Conservation (phyloP, 805 yeast genomes). For the Pichia deserticola region DNA sequence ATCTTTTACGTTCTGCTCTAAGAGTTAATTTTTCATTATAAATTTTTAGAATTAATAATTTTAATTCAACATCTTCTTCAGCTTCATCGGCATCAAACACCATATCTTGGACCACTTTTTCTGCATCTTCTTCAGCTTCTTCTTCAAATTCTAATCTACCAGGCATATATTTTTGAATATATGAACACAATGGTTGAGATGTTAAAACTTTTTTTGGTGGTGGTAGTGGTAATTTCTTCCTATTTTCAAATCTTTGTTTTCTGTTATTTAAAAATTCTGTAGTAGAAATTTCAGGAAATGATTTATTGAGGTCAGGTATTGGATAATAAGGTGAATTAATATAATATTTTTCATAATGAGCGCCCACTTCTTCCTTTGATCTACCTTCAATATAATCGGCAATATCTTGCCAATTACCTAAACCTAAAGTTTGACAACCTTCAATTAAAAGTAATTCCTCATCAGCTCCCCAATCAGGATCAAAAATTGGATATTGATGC, state of each 20-base stretch:
- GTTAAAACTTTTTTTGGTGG: conserved; percentile 86
- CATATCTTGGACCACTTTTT: conserved; percentile 89
- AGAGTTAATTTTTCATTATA: conserved; percentile 84
- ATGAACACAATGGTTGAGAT: conserved; percentile 93
- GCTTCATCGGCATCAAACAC: conserved; percentile 90
- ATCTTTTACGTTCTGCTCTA: conserved; percentile 88
- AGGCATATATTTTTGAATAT: conserved; percentile 97
- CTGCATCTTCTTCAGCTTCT: conserved; percentile 96
- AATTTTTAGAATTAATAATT: conserved; percentile 78
- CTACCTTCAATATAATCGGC: conserved; percentile 93
- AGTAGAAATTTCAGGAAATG: conserved; percentile 56
- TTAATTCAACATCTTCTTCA: conserved; percentile 81
- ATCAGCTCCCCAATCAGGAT: conserved; percentile 95
- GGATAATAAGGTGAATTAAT: conserved; percentile 71
- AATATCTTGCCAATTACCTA: conserved; percentile 98
- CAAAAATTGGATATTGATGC: conserved; percentile 88
- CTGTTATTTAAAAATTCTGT: conserved; percentile 62
- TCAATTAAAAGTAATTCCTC: conserved; percentile 85
- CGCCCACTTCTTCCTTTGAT: conserved; percentile 82
- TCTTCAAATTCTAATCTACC: conserved; percentile 95
- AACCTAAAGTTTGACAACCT: conserved; percentile 85
- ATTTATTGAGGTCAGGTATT: conserved; percentile 74
- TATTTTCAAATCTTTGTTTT: conserved; percentile 62
- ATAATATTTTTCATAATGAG: conserved; percentile 72
- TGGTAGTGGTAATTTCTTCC: conserved; percentile 68